Evolutionary conservation across 495 filamentous ascomycete genomes (phyloP), one percentile per base, ranked within the genome.

Genomic region (Penicillium desertorum): DNA sequence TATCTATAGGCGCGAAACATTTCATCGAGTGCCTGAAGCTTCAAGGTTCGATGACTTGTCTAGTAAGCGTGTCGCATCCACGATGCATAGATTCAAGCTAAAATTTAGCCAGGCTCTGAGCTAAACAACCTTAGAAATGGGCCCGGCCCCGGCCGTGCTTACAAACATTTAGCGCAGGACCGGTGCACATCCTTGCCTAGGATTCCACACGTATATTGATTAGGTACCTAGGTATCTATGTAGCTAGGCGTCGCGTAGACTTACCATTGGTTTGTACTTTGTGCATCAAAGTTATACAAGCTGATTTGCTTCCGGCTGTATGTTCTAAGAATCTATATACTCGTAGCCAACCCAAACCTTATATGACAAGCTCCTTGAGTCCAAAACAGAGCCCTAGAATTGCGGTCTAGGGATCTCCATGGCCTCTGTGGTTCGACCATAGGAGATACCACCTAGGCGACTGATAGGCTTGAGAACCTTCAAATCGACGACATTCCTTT

Each of bases 371-470:
- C 7, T 29, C 23, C 45, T 30, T 9, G 2, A 9, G 10, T 41
- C 7, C 36, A 10, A 53, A 20, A 30, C 19, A 53, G 25, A 52
- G 11, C 14, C 5, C 52, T 67, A 70, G 25, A 72, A 71, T 11
- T 65, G 52, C 2, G 90, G 89, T 45, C 94, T 71, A 8, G 82
- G 85, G 41, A 97, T 66, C 77, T 98, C 93, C n/a, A 89, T 68
- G 1, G 75, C 89, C 45, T 92, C 85, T 0, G 80, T 85, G 6
- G 81, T 76, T 23, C 90, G 78, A 0, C 84, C 87, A 66, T 96
- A 97, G 5, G 84, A 84, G 62, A 96, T 91, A 0, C 94, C 93
- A 9, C 92, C 93, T 42, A 97, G 58, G 10, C 93, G 83, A 63
- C 82, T 83, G 27, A 96, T 81, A 16, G 93, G 94, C 61, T 81